phyloP scores from a whole-genome alignment of 225 moss, liverwort and hornwort species.

The Sphagnum contortum region DNA sequence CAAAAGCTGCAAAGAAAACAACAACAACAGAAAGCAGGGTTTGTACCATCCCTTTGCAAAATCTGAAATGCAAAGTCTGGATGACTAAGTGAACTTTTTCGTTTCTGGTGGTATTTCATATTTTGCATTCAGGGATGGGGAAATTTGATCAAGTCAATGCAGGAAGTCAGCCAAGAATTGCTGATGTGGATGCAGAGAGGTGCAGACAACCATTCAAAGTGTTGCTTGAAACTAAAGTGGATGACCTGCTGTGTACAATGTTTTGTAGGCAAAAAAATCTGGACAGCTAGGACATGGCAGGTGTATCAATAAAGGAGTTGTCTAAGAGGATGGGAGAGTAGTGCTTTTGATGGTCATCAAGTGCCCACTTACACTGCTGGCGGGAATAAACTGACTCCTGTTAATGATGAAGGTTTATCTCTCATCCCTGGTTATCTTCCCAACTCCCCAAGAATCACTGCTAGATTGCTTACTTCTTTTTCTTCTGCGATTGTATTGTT shows the following conservation, averaged over 20 bases:
- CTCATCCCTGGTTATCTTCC: too few species aligned
- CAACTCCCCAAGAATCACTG: too few species aligned
- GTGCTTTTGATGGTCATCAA: slow-evolving; percentile 57
- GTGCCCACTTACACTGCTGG: slow-evolving; percentile 62
- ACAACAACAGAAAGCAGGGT: slow-evolving; percentile 24
- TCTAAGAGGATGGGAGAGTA: slow-evolving; percentile 48
- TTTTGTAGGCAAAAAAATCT: slow-evolving; percentile 48
- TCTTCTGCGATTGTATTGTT: too few species aligned
- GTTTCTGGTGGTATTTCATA: neutral
- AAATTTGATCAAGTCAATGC: too few species aligned
- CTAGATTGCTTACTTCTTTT: too few species aligned
- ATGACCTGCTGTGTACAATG: neutral
- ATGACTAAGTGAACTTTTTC: neutral
- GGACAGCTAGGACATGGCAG: slow-evolving; percentile 52
- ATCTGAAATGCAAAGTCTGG: slow-evolving; percentile 10
- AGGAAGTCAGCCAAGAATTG: too few species aligned
- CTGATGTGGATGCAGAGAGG: neutral
- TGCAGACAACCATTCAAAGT: neutral
- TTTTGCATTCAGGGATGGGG: neutral
- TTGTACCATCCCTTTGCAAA: slow-evolving; percentile 7
- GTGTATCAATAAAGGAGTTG: slow-evolving; percentile 34
- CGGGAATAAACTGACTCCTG: slow-evolving; percentile 44
- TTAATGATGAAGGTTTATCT: too few species aligned
- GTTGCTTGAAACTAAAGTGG: neutral
- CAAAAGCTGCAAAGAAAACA: slow-evolving; percentile 46